Conservation (phyloP, 495 filamentous ascomycete species). For the Penicillium roqueforti region DNA sequence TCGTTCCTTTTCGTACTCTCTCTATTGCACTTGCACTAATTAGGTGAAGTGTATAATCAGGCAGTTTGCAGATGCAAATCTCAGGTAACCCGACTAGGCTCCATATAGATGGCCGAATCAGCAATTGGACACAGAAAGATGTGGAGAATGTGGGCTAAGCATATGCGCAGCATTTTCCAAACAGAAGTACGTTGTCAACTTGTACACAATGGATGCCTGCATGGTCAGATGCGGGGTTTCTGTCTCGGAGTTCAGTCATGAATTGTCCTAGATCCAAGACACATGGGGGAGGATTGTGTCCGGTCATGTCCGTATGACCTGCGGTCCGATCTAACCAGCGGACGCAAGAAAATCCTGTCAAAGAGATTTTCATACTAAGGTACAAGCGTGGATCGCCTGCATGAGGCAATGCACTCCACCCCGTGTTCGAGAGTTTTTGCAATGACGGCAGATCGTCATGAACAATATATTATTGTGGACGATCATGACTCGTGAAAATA, state of each 20-base stretch:
- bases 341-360: neutral
- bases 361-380: neutral
- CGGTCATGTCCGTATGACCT: neutral
- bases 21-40: neutral
- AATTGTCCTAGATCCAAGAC: neutral
- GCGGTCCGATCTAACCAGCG: constrained; percentile 1
- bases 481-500: neutral
- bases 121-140: neutral
- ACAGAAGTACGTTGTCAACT: neutral
- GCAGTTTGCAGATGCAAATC: constrained; percentile 10
- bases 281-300: neutral
- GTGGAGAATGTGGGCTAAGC: neutral
- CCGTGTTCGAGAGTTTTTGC: constrained; percentile 1
- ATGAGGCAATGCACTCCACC: constrained; percentile 8
- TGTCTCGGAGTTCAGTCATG: neutral
- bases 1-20: neutral
- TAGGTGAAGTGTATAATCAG: neutral
- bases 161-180: constrained; percentile 8
- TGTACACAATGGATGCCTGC: neutral
- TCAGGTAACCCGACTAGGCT: constrained; percentile 1
- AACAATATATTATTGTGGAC: neutral
- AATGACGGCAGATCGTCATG: constrained; percentile 5
- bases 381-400: constrained; percentile 1
- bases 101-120: neutral
- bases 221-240: neutral